Conservation (phyloP, 345 rosid genomes). For the Populus nigra region DNA sequence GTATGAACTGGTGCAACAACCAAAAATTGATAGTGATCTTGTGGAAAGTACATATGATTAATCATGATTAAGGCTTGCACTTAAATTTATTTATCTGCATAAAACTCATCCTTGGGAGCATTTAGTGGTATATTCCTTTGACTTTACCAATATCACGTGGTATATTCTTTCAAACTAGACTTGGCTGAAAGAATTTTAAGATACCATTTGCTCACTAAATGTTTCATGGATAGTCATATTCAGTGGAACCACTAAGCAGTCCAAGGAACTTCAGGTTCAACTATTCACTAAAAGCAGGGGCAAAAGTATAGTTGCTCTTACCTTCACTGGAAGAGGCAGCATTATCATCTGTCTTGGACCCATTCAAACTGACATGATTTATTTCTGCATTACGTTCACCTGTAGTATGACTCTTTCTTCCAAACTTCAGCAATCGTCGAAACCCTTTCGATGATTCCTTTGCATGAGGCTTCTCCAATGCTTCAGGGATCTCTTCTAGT, state of each 20-base stretch:
- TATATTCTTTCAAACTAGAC: neutral
- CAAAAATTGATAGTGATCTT: conserved; percentile 22
- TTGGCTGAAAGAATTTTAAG: neutral
- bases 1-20: conserved; percentile 54
- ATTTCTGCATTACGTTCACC: conserved; percentile 43
- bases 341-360: conserved; percentile 34
- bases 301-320: conserved; percentile 15
- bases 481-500: conserved; percentile 61
- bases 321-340: conserved; percentile 34
- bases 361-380: conserved; percentile 21
- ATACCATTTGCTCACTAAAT: neutral
- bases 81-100: neutral
- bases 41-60: neutral
- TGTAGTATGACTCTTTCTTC: conserved; percentile 59
- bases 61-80: neutral
- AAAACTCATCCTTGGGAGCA: neutral
- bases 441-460: conserved; percentile 77
- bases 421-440: conserved; percentile 64
- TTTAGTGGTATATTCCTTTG: neutral
- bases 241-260: neutral
- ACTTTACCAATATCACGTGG: too few relatives aligned
- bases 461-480: conserved; percentile 48
- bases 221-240: neutral
- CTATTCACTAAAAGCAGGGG: neutral
- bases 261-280: neutral